A percentile compares a stretch with the other conserved stretches of the same genome.
Conservation (phyloP, 768 basidiomycete genomes). For the Suillus paluster region DNA sequence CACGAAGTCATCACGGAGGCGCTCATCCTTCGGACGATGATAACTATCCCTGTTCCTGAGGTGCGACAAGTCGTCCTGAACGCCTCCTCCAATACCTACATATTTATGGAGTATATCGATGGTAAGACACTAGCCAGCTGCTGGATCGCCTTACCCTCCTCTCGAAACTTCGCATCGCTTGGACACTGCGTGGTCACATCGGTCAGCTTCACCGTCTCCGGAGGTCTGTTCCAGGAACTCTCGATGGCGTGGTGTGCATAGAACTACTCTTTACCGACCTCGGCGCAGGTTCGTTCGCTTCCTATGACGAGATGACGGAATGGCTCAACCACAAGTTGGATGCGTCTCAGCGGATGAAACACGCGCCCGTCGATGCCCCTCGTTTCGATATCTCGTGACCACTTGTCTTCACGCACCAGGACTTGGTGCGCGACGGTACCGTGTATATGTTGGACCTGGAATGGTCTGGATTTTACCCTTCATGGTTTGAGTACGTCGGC, state of each 20-base stretch:
- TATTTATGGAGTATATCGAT: constrained; percentile 29
- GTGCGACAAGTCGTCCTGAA: neutral
- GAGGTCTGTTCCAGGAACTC: neutral
- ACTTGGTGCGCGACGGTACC: constrained; percentile 17
- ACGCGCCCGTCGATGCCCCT: neutral
- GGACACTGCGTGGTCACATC: constrained; percentile 32
- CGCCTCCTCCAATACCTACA: neutral
- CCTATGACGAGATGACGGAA: constrained; percentile 2
- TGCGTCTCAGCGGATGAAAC: neutral
- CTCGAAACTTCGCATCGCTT: constrained; percentile 28
- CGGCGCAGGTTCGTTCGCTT: neutral
- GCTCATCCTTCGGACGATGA: neutral
- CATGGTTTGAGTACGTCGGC: constrained; percentile 25
- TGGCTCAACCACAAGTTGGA: constrained; percentile 5
- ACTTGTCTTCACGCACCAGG: constrained; percentile 26
- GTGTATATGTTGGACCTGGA: constrained; percentile 23
- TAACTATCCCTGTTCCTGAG: neutral
- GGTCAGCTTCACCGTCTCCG: constrained; percentile 25
- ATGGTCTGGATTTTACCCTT: constrained; percentile 21
- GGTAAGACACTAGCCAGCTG: constrained; percentile 25
- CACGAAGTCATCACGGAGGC: neutral
- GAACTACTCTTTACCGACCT: neutral
- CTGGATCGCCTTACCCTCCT: constrained; percentile 28
- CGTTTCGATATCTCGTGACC: constrained; percentile 8
- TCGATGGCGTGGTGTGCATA: neutral